These are phyloP conservation scores for Vitis amurensis DNA, from an alignment of 164 flowering plant species.

Conservation along the genomic window DNA sequence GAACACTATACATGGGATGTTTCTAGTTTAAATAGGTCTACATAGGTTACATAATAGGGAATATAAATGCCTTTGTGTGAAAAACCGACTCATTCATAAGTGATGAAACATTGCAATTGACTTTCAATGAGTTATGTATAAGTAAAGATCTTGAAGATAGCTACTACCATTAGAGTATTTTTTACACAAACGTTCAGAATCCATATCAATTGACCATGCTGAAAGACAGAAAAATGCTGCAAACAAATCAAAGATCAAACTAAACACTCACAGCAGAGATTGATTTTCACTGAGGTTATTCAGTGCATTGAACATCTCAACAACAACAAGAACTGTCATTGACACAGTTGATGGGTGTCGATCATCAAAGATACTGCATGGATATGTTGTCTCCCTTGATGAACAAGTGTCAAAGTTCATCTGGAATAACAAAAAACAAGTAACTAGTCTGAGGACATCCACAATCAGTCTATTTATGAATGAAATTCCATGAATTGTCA, in stretches of 20 bases:
- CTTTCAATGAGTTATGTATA: too few species aligned
- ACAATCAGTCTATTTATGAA: too few species aligned
- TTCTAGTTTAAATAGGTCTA: too few species aligned
- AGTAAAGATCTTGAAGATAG: not conserved
- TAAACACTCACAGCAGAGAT: constrained; percentile 79
- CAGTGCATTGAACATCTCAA: constrained; percentile 99
- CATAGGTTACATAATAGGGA: too few species aligned
- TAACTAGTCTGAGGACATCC: not conserved
- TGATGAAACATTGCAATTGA: too few species aligned
- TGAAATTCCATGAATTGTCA: too few species aligned
- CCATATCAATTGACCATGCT: not conserved
- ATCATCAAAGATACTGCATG: constrained; percentile 88
- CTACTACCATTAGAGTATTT: not conserved
- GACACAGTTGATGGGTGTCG: constrained; percentile 95
- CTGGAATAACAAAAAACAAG: constrained; percentile 37
- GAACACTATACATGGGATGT: too few species aligned
- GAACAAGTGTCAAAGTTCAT: constrained; percentile 91
- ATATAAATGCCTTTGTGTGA: too few species aligned
- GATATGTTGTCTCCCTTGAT: constrained; percentile 74
- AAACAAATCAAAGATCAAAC: not conserved
- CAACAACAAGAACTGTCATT: constrained; percentile 99
- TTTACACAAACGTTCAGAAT: not conserved
- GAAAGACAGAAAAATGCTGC: too few species aligned
- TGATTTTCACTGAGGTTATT: constrained; percentile 99
- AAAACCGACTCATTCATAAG: too few species aligned